phyloP scores from a whole-genome alignment of 306 rosid genomes.

The Corylus heterophylla region DNA sequence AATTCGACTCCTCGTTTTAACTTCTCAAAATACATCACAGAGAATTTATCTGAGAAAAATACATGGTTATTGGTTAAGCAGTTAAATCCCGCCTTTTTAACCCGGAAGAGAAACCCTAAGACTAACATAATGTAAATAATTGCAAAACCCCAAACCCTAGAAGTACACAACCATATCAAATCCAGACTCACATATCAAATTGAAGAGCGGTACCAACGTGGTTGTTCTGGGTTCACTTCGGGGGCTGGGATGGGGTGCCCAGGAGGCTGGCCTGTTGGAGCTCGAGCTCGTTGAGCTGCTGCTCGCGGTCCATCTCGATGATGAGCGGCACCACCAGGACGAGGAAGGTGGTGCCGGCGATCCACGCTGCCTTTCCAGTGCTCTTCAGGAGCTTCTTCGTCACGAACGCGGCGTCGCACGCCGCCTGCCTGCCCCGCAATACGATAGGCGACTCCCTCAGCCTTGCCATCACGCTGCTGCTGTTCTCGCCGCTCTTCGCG shows the following conservation, averaged over 20 bases:
- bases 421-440: slow-evolving; percentile 57
- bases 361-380: slow-evolving; percentile 97
- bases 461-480: slow-evolving; percentile 38
- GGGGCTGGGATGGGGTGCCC: slow-evolving; percentile 53
- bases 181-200: not conserved
- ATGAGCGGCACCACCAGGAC: slow-evolving; percentile 80
- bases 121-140: not conserved
- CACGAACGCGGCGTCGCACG: slow-evolving; percentile 61
- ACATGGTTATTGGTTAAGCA: not conserved
- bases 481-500: slow-evolving; percentile 30
- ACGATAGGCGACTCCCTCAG: slow-evolving; percentile 57
- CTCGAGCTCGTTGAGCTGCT: slow-evolving; percentile 86
- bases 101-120: not conserved
- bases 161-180: not conserved
- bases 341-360: slow-evolving; percentile 84
- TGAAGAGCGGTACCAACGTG: not conserved
- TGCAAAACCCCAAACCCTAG: not conserved
- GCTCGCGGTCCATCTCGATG: slow-evolving; percentile 97
- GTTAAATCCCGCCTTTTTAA: not conserved
- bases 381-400: slow-evolving; percentile 70
- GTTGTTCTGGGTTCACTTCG: slow-evolving; percentile 36
- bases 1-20: not conserved
- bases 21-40: not conserved
- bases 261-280: slow-evolving; percentile 93
- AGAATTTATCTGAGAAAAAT: not conserved